Base-by-base conservation (phyloP, 192 early-diverging fungal genomes). In the Pilobolus umbonatus region DNA sequence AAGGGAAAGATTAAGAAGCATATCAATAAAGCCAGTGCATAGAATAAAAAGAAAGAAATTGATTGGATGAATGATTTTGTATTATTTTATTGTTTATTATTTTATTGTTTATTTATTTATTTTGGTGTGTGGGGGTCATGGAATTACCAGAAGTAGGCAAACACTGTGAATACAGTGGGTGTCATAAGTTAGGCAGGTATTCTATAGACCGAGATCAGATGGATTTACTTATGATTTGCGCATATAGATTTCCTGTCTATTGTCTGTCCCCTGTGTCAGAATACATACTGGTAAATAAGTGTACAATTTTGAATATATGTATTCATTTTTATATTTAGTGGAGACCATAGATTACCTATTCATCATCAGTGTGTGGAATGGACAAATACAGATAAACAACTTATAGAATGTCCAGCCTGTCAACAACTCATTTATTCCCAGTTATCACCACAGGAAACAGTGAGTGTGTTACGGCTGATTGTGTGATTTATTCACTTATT, bases 1-100 rank as follows among this genome's bases (percentile, higher is more conserved):
- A 86, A 86, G 67, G 66, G 71, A 4, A 53, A 53, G 51, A 32
- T 53, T 53, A 35, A 22, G 21, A 53, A 48, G 24, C 46, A 32
- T 36, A 30, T 53, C 32, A 53, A 25, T 42, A 42, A n/a, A n/a
- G 34, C 34, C 11, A 11, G 6, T 35, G 34, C 34, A 8, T 35
- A 35, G 11, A 35, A 35, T 8, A 35, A 35, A 35, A 35, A 35
- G 11, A 35, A 35, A 35, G 11, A 35, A 35, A 35, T 35, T 35
- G 8, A 17, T 12, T n/a, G 8, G 12, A 17, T 9, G 19, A 15
- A 42, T 42, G 14, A 15, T 10, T 12, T 15, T 42, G 5, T 12
- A 17, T 42, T 12, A 42, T 12, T 12, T 42, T 42, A 12, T 42
- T 42, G 39, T 42, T 15, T 51, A 0, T 32, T 31, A 3, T 50